Base-by-base conservation (phyloP, 352 stramenopile genomes). In the Phytopythium chamaehyphon region DNA sequence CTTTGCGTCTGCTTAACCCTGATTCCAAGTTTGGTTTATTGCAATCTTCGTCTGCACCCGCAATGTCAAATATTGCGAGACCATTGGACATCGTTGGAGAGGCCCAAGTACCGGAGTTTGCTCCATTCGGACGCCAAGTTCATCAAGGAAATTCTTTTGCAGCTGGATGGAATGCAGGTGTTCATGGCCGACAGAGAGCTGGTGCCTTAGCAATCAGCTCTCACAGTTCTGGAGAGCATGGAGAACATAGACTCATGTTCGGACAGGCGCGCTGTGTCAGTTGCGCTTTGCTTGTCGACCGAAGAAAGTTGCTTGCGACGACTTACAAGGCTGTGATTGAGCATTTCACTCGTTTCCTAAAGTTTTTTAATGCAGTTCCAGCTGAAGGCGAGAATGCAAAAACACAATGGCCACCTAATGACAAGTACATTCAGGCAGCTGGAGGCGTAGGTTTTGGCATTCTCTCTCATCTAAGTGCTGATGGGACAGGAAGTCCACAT, bases 241-340 rank as follows among this genome's bases (percentile, higher is more conserved):
- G 31, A 7, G 47, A 53, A 0, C 47, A 53, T 22, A 14, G 22
- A 23, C 47, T 54, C 1, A n/a, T 54, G 19, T 55, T 55, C 21
- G 59, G 59, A 15, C 66, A 75, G 23, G 69, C 70, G 35, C 65
- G 71, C 12, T 98, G 95, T 61, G 76, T 80, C 33, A 97, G 86
- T 45, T 98, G 95, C 47, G 84, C 73, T 2, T 63, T 66, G 31
- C 62, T 81, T 11, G 68, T 84, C n/a, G 74, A 80, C 39, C 69
- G 88, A 24, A 61, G 74, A 15, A 70, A 77, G 24, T 83, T 97
- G 51, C 73, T 98, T 33, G 59, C 73, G 24, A 90, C 96, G 14
- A 85, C 73, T 11, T 98, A 98, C 74, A 98, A 98, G 62, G 95
- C 88, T 11, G 81, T 98, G 4, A 80, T 98, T 22, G 76, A 89